These are phyloP conservation scores for Calonectria hongkongensis DNA, from an alignment of 2,329 filamentous ascomycete species.

Conservation along the genomic window DNA sequence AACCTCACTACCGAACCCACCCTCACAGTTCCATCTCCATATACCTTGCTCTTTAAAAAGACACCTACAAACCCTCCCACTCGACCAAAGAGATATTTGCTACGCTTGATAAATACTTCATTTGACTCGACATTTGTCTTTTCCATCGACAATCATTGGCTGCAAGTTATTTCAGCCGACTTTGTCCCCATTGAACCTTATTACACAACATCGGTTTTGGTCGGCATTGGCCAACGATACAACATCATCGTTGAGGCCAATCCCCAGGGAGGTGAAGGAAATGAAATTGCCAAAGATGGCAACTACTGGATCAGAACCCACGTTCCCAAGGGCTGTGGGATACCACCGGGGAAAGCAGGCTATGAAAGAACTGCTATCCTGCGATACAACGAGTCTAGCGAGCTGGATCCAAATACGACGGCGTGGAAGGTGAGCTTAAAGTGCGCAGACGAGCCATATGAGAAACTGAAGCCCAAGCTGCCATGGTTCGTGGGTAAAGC, in stretches of 20 bases:
- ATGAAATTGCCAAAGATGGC: constrained; percentile 40
- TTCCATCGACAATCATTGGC: constrained; percentile 50
- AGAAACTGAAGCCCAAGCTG: constrained; percentile 42
- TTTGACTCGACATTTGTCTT: constrained; percentile 50
- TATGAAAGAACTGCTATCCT: constrained; percentile 48
- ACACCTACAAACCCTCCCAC: constrained; percentile 46
- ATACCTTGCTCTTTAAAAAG: constrained; percentile 46
- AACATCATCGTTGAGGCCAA: constrained; percentile 48
- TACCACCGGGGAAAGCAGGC: constrained; percentile 20
- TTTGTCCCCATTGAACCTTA: constrained; percentile 50
- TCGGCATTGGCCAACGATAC: constrained; percentile 49
- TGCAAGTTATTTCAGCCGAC: constrained; percentile 44
- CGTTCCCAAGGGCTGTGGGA: constrained; percentile 29
- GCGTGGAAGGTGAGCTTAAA: constrained; percentile 31
- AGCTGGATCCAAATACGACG: constrained; percentile 15
- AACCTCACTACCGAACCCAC: not conserved
- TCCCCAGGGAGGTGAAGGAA: constrained; percentile 16
- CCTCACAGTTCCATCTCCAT: constrained; percentile 30
- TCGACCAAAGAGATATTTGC: constrained; percentile 42
- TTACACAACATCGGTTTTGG: constrained; percentile 37
- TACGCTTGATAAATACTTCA: constrained; percentile 49
- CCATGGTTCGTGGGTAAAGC: constrained; percentile 48
- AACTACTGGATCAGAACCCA: constrained; percentile 52
- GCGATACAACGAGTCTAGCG: constrained; percentile 37
- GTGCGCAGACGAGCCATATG: constrained; percentile 48